phyloP scores from a whole-genome alignment of 805 yeast genomes.

The Kazachstania psychrophila region DNA sequence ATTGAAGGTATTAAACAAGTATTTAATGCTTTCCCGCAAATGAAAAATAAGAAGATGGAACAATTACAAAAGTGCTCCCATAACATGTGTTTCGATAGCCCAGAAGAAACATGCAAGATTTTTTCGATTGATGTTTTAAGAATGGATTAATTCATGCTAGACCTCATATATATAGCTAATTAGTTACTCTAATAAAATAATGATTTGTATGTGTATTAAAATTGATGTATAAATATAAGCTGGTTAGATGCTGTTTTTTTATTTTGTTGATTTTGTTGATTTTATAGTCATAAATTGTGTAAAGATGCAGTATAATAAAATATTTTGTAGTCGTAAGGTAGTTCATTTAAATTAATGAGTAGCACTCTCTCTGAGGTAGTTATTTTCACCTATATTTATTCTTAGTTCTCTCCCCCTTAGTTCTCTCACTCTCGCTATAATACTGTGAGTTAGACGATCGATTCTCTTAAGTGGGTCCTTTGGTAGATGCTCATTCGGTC shows the following conservation, averaged over 20 bases:
- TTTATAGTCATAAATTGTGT: too few species aligned
- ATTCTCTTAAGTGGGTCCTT: slow-evolving; percentile 13
- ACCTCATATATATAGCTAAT: neutral
- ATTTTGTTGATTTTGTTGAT: too few species aligned
- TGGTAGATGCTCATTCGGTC: slow-evolving; percentile 6
- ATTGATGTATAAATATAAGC: too few species aligned
- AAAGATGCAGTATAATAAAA: too few species aligned
- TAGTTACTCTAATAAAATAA: too few species aligned
- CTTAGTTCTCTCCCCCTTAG: slow-evolving; percentile 21
- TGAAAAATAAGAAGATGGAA: slow-evolving; percentile 6
- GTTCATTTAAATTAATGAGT: neutral
- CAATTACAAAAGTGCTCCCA: slow-evolving; percentile 19
- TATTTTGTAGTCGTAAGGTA: neutral
- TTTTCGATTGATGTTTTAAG: slow-evolving; percentile 4
- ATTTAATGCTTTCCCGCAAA: slow-evolving; percentile 6
- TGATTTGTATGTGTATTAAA: neutral
- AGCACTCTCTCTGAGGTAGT: slow-evolving; percentile 13
- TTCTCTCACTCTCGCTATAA: slow-evolving; percentile 12
- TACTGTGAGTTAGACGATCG: slow-evolving; percentile 14
- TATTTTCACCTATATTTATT: slow-evolving; percentile 26
- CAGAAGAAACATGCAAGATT: slow-evolving; percentile 8
- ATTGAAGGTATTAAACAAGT: slow-evolving; percentile 7
- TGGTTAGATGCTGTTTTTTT: too few species aligned
- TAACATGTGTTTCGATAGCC: slow-evolving; percentile 22
- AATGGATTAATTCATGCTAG: too few species aligned